Conservation (phyloP, 495 filamentous ascomycete species). For the Talaromyces adpressus region DNA sequence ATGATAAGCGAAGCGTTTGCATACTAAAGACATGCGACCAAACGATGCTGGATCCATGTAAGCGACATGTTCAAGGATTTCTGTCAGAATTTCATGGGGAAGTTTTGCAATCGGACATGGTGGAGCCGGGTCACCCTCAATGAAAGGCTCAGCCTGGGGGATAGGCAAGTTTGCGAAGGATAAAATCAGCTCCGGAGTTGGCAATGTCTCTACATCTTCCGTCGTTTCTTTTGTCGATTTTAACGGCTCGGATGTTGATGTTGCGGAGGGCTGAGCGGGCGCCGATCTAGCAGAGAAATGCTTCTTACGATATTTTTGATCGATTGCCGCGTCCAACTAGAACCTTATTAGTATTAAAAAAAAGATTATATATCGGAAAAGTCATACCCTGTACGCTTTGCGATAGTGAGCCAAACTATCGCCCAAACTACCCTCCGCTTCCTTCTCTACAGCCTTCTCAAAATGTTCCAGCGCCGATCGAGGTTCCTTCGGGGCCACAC, state of each 20-base stretch:
- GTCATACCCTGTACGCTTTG: slow-evolving; percentile 71
- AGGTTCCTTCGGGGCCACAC: slow-evolving; percentile 42
- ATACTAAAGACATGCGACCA: slow-evolving; percentile 71
- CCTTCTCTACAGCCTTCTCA: slow-evolving; percentile 84
- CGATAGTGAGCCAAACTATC: slow-evolving; percentile 87
- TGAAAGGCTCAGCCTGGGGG: slow-evolving; percentile 42
- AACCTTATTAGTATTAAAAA: slow-evolving; percentile 14
- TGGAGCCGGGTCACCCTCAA: slow-evolving; percentile 59
- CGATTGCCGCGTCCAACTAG: slow-evolving; percentile 75
- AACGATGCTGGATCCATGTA: slow-evolving; percentile 73
- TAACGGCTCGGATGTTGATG: no score
- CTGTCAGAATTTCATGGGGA: slow-evolving; percentile 75
- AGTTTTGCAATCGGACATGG: slow-evolving; percentile 73
- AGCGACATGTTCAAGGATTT: slow-evolving; percentile 65
- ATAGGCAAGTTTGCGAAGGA: slow-evolving; percentile 67
- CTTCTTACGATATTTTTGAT: slow-evolving; percentile 82
- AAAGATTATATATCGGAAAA: background rate
- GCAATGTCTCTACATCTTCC: slow-evolving; percentile 32
- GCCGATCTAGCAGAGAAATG: slow-evolving; percentile 63
- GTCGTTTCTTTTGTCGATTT: slow-evolving; percentile 42
- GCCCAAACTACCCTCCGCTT: slow-evolving; percentile 74
- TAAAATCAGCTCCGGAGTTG: slow-evolving; percentile 63
- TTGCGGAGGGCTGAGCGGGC: slow-evolving; percentile 43
- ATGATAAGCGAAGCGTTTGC: slow-evolving; percentile 79
- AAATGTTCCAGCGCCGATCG: slow-evolving; percentile 85